These are phyloP conservation scores for Cupressus sempervirens DNA, from an alignment of 75 land plant species.

Conservation along the genomic window DNA sequence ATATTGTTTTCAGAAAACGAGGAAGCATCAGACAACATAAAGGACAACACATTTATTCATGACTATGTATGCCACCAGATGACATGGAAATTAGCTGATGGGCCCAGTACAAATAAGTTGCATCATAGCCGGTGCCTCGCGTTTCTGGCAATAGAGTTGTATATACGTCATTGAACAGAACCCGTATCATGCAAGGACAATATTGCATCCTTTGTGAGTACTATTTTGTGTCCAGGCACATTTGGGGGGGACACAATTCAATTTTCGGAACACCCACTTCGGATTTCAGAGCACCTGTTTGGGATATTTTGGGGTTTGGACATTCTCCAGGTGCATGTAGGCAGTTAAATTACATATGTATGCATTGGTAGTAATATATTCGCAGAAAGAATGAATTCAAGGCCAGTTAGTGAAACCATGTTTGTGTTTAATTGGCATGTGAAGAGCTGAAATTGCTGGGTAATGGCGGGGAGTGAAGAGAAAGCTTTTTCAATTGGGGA, in stretches of 20 bases:
- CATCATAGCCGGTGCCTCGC: too few species aligned
- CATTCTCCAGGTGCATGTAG: too few species aligned
- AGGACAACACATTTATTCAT: too few species aligned
- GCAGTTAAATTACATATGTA: neutral
- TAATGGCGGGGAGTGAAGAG: slow-evolving; percentile 8
- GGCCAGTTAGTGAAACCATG: neutral
- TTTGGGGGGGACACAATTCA: neutral
- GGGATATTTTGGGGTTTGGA: too few species aligned
- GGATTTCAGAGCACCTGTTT: neutral
- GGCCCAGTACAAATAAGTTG: too few species aligned
- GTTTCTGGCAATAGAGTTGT: too few species aligned
- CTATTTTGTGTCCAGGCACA: neutral
- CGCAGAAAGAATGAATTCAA: neutral
- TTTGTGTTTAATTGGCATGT: neutral
- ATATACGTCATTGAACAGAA: neutral
- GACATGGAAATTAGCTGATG: too few species aligned
- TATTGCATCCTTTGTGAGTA: neutral
- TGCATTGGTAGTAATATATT: neutral
- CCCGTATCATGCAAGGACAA: neutral
- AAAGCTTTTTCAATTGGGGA: neutral
- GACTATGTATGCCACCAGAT: too few species aligned
- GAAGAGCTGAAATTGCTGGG: neutral
- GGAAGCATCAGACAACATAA: too few species aligned
- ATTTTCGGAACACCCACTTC: neutral
- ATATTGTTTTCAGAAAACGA: too few species aligned